phyloP scores from a whole-genome alignment of 768 basidiomycete genomes.

The Boletus sensibilis region DNA sequence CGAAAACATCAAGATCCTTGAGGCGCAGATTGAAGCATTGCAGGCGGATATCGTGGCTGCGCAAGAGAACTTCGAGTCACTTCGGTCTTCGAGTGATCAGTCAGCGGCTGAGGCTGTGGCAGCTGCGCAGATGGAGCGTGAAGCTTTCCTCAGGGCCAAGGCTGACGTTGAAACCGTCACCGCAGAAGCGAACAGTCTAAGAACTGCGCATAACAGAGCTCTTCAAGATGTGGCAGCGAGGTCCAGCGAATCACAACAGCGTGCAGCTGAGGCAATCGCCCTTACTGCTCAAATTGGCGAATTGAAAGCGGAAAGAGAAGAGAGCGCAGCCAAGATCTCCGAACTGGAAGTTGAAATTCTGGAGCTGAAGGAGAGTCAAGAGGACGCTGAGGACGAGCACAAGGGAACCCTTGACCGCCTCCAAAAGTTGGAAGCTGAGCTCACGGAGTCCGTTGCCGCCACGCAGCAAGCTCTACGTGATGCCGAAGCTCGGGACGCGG shows the following conservation, averaged over 20 bases:
- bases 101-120: conserved; percentile 43
- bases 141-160: conserved; percentile 62
- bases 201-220: conserved; percentile 47
- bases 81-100: conserved; percentile 47
- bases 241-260: conserved; percentile 46
- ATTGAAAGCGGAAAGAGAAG: conserved; percentile 67
- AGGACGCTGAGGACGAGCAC: conserved; percentile 60
- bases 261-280: conserved; percentile 40
- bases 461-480: conserved; percentile 49
- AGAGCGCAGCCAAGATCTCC: conserved; percentile 66
- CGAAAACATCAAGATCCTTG: conserved; percentile 47
- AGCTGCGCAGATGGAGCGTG: conserved; percentile 60
- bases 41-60: conserved; percentile 49
- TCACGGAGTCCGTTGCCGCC: conserved; percentile 47
- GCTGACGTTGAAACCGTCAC: conserved; percentile 56
- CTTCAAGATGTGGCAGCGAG: conserved; percentile 47
- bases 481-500: conserved; percentile 47
- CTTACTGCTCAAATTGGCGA: conserved; percentile 50
- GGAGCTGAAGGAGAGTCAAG: conserved; percentile 71
- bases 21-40: conserved; percentile 48
- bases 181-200: conserved; percentile 51
- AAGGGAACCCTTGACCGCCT: conserved; percentile 45
- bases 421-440: conserved; percentile 52
- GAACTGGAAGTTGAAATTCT: conserved; percentile 81
- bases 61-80: conserved; percentile 51